Evolutionary conservation across 345 rosid genomes (phyloP).

Genomic region (Brassica juncea): DNA sequence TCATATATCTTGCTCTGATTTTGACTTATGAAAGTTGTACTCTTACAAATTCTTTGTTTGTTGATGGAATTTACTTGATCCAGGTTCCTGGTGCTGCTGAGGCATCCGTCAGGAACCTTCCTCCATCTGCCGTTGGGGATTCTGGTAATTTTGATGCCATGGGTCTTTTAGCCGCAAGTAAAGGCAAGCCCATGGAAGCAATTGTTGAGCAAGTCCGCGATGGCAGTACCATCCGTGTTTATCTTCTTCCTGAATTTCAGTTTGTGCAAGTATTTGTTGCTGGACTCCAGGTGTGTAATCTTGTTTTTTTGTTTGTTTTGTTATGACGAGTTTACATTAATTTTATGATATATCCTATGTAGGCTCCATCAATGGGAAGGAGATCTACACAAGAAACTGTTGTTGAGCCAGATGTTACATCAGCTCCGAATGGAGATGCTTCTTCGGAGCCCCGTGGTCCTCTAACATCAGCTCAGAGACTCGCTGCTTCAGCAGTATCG

Average conservation of each 20-base stretch:
- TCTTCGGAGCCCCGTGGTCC: constrained; percentile 64
- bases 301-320: constrained; percentile 7
- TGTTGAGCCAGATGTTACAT: constrained; percentile 46
- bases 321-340: constrained; percentile 36
- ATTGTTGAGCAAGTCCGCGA: constrained; percentile 97
- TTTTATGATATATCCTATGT: constrained; percentile 17
- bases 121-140: constrained; percentile 95
- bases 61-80: constrained; percentile 8
- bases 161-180: constrained; percentile 76
- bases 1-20: constrained; percentile 1
- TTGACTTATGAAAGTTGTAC: not conserved
- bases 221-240: constrained; percentile 86
- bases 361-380: constrained; percentile 92
- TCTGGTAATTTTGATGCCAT: constrained; percentile 76
- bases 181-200: constrained; percentile 84
- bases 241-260: constrained; percentile 96
- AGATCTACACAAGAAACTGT: constrained; percentile 56
- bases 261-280: constrained; percentile 97
- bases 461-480: constrained; percentile 91
- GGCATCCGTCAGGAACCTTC: constrained; percentile 77
- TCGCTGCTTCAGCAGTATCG: constrained; percentile 60
- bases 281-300: constrained; percentile 75
- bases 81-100: constrained; percentile 83
- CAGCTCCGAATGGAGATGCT: constrained; percentile 67
- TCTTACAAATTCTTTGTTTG: not conserved